phyloP scores from a whole-genome alignment of 306 rosid genomes.

The Inga oerstediana region DNA sequence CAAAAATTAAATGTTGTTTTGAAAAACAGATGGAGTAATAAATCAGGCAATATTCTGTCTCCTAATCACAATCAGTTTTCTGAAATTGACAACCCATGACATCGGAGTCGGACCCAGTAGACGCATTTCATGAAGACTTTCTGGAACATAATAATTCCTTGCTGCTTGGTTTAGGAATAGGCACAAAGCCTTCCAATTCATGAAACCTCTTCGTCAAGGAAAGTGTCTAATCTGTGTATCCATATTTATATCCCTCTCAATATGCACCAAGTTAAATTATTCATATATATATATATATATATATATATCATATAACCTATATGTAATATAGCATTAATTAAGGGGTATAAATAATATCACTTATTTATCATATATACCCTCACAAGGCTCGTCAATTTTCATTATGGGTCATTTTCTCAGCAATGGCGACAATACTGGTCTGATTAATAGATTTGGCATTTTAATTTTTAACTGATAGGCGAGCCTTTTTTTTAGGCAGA shows the following conservation, averaged over 20 bases:
- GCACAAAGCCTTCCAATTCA: neutral
- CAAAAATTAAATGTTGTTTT: neutral
- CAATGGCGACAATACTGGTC: neutral
- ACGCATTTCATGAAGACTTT: constrained; percentile 14
- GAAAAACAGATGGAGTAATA: neutral
- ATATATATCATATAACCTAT: no score
- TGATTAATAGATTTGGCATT: neutral
- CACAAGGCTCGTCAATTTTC: neutral
- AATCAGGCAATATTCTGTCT: no score
- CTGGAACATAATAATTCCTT: constrained; percentile 17
- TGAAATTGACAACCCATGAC: constrained; percentile 20
- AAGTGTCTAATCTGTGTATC: neutral
- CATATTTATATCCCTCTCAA: neutral
- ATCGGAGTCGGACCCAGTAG: neutral
- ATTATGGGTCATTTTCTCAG: neutral
- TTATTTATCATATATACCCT: no score
- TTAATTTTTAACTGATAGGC: neutral
- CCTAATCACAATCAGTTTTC: neutral
- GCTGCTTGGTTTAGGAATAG: neutral
- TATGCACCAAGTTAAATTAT: neutral
- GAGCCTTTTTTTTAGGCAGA: neutral
- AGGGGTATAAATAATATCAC: no score
- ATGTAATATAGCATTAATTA: no score
- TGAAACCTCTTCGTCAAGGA: neutral
- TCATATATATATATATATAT: neutral